A percentile compares a stretch with the other conserved stretches of the same genome.
These are phyloP conservation scores for Durusdinium trenchii DNA, from an alignment of 73 alveolate genomes.

Conservation along the genomic window DNA sequence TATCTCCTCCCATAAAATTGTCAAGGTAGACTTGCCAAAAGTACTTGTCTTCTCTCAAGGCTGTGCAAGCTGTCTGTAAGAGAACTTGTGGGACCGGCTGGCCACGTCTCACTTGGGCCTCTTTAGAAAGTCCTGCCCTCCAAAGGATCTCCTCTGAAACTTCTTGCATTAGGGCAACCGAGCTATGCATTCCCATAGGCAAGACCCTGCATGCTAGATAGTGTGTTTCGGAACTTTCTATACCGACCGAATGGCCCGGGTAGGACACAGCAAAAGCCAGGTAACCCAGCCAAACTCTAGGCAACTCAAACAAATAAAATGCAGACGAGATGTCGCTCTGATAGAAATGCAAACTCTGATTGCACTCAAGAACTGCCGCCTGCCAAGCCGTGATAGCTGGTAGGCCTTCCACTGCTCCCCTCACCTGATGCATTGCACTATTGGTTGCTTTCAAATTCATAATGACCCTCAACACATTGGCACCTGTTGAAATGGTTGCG, in stretches of 20 bases:
- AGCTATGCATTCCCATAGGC: neutral
- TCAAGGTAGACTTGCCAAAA: neutral
- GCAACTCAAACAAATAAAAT: neutral
- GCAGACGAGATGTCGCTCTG: neutral
- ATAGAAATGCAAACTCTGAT: neutral
- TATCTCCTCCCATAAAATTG: neutral
- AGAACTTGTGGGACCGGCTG: neutral
- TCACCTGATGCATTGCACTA: neutral
- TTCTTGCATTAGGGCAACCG: neutral
- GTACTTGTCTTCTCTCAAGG: neutral
- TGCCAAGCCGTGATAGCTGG: neutral
- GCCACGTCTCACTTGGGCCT: neutral
- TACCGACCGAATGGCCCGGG: neutral
- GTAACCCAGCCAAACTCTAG: neutral
- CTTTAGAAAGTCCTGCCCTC: neutral
- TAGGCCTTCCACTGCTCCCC: neutral
- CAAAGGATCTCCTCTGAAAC: neutral
- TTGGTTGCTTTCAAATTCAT: neutral
- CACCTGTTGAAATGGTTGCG: too few species aligned
- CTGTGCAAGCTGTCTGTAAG: too few species aligned
- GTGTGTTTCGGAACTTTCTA: too few species aligned
- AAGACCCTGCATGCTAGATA: neutral
- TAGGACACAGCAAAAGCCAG: neutral
- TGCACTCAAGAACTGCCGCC: neutral
- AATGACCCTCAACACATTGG: neutral